These are phyloP conservation scores for Hyaloscypha hepaticicola DNA, from an alignment of 495 filamentous ascomycete species.

Conservation along the genomic window DNA sequence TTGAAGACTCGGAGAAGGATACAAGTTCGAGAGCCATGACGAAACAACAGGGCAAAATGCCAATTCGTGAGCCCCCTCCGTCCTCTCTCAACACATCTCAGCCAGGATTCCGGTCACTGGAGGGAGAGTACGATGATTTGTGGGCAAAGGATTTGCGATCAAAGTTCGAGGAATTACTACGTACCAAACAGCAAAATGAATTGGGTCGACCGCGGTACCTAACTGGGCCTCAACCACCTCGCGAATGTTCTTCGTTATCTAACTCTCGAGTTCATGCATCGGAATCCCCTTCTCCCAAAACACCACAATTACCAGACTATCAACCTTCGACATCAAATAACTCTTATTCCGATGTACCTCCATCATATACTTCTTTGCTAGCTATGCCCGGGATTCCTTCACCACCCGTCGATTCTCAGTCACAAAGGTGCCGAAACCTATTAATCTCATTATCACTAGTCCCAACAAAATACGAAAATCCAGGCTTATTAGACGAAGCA, in stretches of 20 bases:
- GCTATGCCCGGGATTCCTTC: slow-evolving; percentile 80
- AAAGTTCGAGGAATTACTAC: slow-evolving; percentile 76
- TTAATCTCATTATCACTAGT: slow-evolving; percentile 78
- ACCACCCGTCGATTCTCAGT: slow-evolving; percentile 67
- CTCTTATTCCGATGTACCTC: slow-evolving; percentile 37
- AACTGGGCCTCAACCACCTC: slow-evolving; percentile 53
- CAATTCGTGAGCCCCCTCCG: no score
- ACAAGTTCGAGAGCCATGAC: no score
- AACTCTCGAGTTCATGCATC: slow-evolving; percentile 39
- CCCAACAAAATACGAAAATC: slow-evolving; percentile 94
- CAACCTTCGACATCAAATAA: slow-evolving; percentile 44
- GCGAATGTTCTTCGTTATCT: slow-evolving; percentile 44
- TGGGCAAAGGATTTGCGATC: slow-evolving; percentile 52
- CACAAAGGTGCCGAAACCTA: slow-evolving; percentile 80
- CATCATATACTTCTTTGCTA: slow-evolving; percentile 65
- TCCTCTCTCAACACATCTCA: no score
- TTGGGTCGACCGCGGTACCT: slow-evolving; percentile 58
- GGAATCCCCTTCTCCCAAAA: slow-evolving; percentile 33
- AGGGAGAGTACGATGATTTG: slow-evolving; percentile 49
- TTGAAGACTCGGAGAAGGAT: no score
- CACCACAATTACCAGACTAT: slow-evolving; percentile 33
- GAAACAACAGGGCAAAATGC: no score
- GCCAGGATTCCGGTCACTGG: no score
- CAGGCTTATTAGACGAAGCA: slow-evolving; percentile 91
- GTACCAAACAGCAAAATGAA: slow-evolving; percentile 74